Percentiles rank a stretch among this genome's conserved stretches.
phyloP scores from a whole-genome alignment of 257 asterid genomes.

The Plectranthus barbatus region DNA sequence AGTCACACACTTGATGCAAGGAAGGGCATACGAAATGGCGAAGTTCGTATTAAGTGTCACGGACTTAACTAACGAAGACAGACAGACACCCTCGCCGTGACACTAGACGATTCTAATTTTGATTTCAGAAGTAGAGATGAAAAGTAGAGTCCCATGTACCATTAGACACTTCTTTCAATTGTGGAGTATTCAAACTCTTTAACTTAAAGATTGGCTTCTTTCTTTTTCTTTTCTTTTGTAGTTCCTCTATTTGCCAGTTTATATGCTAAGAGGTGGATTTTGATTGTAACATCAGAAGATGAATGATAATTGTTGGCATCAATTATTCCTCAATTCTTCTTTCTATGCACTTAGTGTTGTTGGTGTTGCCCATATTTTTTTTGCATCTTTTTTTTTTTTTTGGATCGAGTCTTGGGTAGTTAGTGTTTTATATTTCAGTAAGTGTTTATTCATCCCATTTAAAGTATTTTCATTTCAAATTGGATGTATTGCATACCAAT shows the following conservation, averaged over 20 bases:
- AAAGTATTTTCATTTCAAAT: no score
- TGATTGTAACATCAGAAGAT: constrained; percentile 27
- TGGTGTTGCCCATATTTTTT: no score
- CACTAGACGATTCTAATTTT: constrained; percentile 58
- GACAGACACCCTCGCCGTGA: no score
- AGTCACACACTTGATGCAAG: constrained; percentile 1
- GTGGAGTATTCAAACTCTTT: constrained; percentile 21
- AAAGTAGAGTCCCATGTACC: constrained; percentile 22
- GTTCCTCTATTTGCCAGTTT: constrained; percentile 13
- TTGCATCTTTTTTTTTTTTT: no score
- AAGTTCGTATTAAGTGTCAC: no score
- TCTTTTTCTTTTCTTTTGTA: constrained; percentile 14
- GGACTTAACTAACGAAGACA: no score
- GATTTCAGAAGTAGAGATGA: constrained; percentile 39
- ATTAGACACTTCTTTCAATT: constrained; percentile 17
- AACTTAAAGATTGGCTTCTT: constrained; percentile 9
- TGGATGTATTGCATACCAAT: no score
- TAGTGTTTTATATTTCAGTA: no score
- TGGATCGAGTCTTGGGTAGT: no score
- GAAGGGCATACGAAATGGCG: no score
- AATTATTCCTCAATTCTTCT: not conserved
- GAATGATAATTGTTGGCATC: constrained; percentile 15
- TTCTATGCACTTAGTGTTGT: no score
- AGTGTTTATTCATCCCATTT: no score
- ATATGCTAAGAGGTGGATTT: constrained; percentile 19